Base-by-base conservation (phyloP, 2,329 filamentous ascomycete genomes). In the Exserohilum rostratum region DNA sequence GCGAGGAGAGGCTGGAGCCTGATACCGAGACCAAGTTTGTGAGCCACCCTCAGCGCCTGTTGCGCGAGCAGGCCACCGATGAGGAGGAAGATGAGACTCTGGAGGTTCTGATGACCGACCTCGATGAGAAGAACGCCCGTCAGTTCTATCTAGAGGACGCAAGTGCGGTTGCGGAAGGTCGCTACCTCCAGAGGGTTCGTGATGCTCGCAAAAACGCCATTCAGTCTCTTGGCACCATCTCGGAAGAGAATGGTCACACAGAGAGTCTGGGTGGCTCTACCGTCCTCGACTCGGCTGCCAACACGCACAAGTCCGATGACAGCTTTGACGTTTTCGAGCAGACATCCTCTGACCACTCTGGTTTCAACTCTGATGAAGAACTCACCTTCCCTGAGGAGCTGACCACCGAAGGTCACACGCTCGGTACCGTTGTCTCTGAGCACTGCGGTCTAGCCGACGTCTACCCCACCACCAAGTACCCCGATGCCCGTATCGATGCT, bases 391-490 rank as follows among this genome's bases (percentile, higher is more conserved):
- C 85, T 1, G 87, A 92, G 57, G 89, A 91, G 66, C 77, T 96
- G 66, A 93, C 90, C 56, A 96, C 93, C 4, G 93, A 99, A 77
- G 95, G 95, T 20, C 95, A 99, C 72, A 89, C 92, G 13, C 83
- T 99, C 40, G 95, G 95, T 44, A 95, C 91, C 3, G 88, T 97
- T 37, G 92, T 99, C 42, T 95, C 93, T 13, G 90, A 98, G 66
- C 83, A 84, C 57, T 98, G 91, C 75, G 95, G 95, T 46, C 84
- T 99, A 43, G 89, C 92, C 15, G 88, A 92, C 58, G 87, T 99
- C 57, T 99, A 98, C 69, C 90, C 95, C 5, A 87, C 86, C 39
- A 87, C 87, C 55, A 88, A 89, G 76, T 98, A 96, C 72, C 93
- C 95, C 0, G 93, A 97, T 66, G 90, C 95, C 18, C 90, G 91